Percentiles rank a stretch among this genome's conserved stretches.
Conservation (phyloP, 176 grass and related monocot genomes). For the Carex kokanica region DNA sequence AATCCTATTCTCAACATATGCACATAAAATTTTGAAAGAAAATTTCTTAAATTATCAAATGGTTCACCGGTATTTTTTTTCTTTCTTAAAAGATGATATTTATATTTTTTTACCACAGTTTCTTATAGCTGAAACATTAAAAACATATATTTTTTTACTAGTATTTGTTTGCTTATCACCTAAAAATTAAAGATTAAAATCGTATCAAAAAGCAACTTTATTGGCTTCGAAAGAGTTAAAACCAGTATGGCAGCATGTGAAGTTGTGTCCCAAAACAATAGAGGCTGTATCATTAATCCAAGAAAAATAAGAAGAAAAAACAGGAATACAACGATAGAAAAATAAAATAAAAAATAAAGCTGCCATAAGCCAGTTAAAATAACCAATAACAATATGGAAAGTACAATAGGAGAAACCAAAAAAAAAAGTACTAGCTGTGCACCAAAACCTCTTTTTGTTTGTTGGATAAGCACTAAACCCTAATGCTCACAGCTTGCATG, state of each 20-base stretch:
- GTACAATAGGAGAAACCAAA: not conserved
- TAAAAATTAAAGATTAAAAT: not conserved
- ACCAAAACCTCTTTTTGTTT: not conserved
- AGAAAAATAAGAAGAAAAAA: not conserved
- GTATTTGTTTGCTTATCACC: too few relatives aligned
- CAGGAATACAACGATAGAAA: not conserved
- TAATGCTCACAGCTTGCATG: not conserved
- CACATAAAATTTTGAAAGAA: too few relatives aligned
- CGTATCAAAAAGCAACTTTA: not conserved
- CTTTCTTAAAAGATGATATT: too few relatives aligned
- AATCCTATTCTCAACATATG: too few relatives aligned
- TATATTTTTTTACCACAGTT: too few relatives aligned
- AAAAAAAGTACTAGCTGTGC: not conserved
- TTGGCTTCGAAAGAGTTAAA: conserved; percentile 5
- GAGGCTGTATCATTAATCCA: not conserved
- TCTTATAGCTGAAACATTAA: too few relatives aligned
- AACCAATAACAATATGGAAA: not conserved
- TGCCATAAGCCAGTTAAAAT: not conserved
- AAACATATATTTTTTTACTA: too few relatives aligned
- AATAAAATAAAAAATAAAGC: conserved; percentile 15
- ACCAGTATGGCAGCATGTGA: not conserved
- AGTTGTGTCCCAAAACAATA: not conserved
- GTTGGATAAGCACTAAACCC: not conserved
- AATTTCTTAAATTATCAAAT: too few relatives aligned
- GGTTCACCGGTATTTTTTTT: too few relatives aligned